Percentiles rank a stretch among this genome's conserved stretches.
Evolutionary conservation across 495 filamentous ascomycete species (phyloP).

Genomic region (Tuber indicum): DNA sequence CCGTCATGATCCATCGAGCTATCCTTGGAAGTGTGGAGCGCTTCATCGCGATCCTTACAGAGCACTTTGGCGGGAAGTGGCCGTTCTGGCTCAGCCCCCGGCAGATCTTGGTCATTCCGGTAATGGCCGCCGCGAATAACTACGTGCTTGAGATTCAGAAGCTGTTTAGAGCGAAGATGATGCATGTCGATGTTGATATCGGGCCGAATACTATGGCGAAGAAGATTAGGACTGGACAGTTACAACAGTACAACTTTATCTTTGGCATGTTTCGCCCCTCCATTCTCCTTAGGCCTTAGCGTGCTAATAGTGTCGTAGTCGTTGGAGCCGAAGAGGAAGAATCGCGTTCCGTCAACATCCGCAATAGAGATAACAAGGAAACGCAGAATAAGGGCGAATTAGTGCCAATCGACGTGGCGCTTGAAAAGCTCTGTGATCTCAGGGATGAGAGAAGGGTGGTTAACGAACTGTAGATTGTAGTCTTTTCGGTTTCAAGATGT

Average conservation of each 20-base stretch:
- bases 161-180: constrained; percentile 50
- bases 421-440: constrained; percentile 64
- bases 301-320: constrained; percentile 48
- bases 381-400: constrained; percentile 69
- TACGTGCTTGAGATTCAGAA: constrained; percentile 78
- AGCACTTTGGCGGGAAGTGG: constrained; percentile 97
- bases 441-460: constrained; percentile 51
- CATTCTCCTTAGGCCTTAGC: neutral
- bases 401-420: constrained; percentile 67
- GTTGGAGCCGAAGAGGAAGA: constrained; percentile 79
- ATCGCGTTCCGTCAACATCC: constrained; percentile 71
- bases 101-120: constrained; percentile 85
- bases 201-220: constrained; percentile 90
- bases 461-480: constrained; percentile 15
- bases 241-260: constrained; percentile 87
- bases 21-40: constrained; percentile 91
- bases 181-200: constrained; percentile 81
- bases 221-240: constrained; percentile 84
- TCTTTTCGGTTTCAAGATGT: neutral
- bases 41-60: constrained; percentile 85
- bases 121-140: constrained; percentile 74
- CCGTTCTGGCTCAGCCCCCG: constrained; percentile 95
- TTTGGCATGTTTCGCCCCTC: constrained; percentile 53
- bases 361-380: constrained; percentile 78
- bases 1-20: constrained; percentile 95